Conservation (phyloP, 192 early-diverging fungal genomes). For the Backusella macrospora region DNA sequence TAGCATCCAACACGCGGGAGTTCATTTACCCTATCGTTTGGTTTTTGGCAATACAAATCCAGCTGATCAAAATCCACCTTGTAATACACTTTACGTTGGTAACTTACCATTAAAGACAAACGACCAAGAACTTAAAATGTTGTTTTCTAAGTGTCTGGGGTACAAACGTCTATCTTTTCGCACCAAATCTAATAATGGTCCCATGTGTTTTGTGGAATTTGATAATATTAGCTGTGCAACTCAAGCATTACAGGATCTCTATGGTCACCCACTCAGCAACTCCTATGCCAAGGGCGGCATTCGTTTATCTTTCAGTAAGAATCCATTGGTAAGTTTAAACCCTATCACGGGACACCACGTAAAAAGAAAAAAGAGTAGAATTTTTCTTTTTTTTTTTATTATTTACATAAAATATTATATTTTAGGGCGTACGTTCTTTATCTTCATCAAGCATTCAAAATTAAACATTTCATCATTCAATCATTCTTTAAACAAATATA, state of each 20-base stretch:
- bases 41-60: conserved; percentile 39
- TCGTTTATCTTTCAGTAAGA: conserved; percentile 93
- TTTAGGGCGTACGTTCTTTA: conserved; percentile 10
- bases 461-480: background rate
- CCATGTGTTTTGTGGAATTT: conserved; percentile 99
- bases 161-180: conserved; percentile 91
- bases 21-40: background rate
- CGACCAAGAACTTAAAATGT: conserved; percentile 81
- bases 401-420: background rate
- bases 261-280: conserved; percentile 82
- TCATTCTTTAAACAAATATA: background rate
- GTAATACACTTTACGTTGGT: conserved; percentile 97
- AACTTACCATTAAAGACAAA: conserved; percentile 87
- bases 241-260: conserved; percentile 82
- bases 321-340: conserved; percentile 65
- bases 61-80: conserved; percentile 96
- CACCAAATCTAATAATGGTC: conserved; percentile 65
- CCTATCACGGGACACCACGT: background rate
- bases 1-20: background rate
- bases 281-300: conserved; percentile 88
- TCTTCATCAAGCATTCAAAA: background rate
- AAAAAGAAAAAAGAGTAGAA: background rate
- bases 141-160: conserved; percentile 80
- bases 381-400: background rate
- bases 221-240: conserved; percentile 91